A percentile compares a stretch with the other conserved stretches of the same genome.
Conservation (phyloP, 2,329 filamentous ascomycete genomes). For the Colletotrichum horii region DNA sequence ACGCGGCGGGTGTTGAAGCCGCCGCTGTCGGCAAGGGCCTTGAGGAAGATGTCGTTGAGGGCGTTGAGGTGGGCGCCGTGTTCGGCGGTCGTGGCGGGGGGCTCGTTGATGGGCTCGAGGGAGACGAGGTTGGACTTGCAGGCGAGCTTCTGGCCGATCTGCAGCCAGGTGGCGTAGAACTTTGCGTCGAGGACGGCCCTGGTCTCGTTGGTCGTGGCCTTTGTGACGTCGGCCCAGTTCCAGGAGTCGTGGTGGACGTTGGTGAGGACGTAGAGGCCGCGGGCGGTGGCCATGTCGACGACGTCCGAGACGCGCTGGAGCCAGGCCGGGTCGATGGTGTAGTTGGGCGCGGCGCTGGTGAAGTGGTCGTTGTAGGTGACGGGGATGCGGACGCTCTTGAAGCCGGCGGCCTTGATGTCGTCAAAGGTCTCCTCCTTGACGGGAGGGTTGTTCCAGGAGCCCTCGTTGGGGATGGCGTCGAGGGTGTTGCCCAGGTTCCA, state of each 20-base stretch:
- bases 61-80: slow-evolving; percentile 58
- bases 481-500: slow-evolving; percentile 68
- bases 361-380: slow-evolving; percentile 66
- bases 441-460: slow-evolving; percentile 62
- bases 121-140: slow-evolving; percentile 60
- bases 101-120: slow-evolving; percentile 66
- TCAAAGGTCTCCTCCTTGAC: slow-evolving; percentile 56
- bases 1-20: slow-evolving; percentile 61
- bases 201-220: slow-evolving; percentile 43
- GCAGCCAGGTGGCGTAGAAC: slow-evolving; percentile 61
- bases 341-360: slow-evolving; percentile 52
- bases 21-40: slow-evolving; percentile 57
- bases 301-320: slow-evolving; percentile 63
- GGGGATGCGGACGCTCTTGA: slow-evolving; percentile 64
- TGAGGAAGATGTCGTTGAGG: slow-evolving; percentile 61
- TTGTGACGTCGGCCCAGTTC: slow-evolving; percentile 61
- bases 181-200: slow-evolving; percentile 59
- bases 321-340: slow-evolving; percentile 59
- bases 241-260: slow-evolving; percentile 66
- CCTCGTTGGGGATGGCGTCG: slow-evolving; percentile 49
- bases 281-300: slow-evolving; percentile 57
- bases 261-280: slow-evolving; percentile 57
- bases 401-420: slow-evolving; percentile 56
- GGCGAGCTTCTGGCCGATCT: slow-evolving; percentile 58
- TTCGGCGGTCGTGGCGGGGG: slow-evolving; percentile 54